Evolutionary conservation across 352 stramenopile species (phyloP), one percentile per base, ranked within the genome.

Genomic region (Pythium dissotocum): DNA sequence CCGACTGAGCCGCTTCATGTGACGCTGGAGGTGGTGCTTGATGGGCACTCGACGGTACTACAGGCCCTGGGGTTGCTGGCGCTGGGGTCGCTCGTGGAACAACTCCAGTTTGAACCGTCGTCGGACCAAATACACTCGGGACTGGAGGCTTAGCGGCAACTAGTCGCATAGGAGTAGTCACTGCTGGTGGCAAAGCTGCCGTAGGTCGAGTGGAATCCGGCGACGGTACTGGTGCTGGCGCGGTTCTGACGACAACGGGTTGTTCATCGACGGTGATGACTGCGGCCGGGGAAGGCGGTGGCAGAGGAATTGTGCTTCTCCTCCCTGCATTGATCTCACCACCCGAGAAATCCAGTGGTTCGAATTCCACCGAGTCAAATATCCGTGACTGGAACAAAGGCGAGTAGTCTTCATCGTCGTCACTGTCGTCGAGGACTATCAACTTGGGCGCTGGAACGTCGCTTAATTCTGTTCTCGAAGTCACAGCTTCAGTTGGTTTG

Each of bases 331-430:
- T 58, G n/a, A 73, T 67, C 26, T 87, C 36, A 0, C 76, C 77
- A 52, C 88, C 73, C 30, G 64, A 28, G 35, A 89, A 90, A 60
- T 90, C 82, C 16, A 61, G 58, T 10, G 36, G 54, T 44, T 76
- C 60, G 53, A 87, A 88, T 8, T 72, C 65, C 6, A 88, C 58
- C 7, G 63, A 53, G 4, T 82, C 66, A 28, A 90, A 85, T 7
- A 74, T 26, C 28, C 82, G 71, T 5, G 80, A 80, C 65, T 76
- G 71, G 36, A 80, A 82, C 16, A 65, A 21, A 7, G 35, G 7
- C 32, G 68, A 53, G 10, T 33, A 18, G 2, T 33, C 40, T 6
- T 44, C 38, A 4, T 75, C 61, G 18, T 70, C 65, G 6, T 65
- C 65, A 36, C 66, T 57, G 16, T 75, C 72, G 21, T 68, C 66